Conservation (phyloP, 2,329 filamentous ascomycete genomes). For the Trichoderma harzianum region DNA sequence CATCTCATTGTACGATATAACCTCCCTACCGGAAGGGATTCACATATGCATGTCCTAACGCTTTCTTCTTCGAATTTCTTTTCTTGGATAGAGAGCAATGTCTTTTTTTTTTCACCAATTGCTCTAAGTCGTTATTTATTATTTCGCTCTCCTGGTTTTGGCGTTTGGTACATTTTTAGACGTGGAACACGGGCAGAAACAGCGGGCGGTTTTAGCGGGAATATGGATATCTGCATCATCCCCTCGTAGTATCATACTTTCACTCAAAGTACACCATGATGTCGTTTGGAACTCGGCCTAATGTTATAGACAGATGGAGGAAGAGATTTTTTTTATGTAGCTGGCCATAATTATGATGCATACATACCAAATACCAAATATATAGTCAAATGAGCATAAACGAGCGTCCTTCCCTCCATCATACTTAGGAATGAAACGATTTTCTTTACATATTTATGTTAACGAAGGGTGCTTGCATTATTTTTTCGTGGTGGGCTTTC, state of each 20-base stretch:
- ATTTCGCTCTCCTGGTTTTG: neutral
- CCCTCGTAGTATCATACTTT: conserved; percentile 5
- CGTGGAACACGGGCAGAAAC: conserved; percentile 4
- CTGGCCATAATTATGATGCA: conserved; percentile 7
- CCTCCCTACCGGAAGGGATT: neutral
- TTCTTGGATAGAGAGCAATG: conserved; percentile 1
- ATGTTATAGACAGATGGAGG: conserved; percentile 1
- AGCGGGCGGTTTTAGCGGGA: conserved; percentile 13
- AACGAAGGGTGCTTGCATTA: neutral
- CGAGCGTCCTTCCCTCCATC: neutral
- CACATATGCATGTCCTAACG: conserved; percentile 1
- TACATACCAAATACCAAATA: neutral
- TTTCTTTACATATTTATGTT: neutral
- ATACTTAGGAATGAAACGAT: neutral
- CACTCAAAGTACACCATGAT: neutral
- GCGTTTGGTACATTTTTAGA: conserved; percentile 17
- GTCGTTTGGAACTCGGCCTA: neutral
- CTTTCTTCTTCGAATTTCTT: neutral
- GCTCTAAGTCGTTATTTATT: neutral
- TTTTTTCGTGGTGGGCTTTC: neutral
- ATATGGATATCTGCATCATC: conserved; percentile 12
- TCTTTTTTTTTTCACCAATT: neutral
- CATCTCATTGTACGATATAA: conserved; percentile 16
- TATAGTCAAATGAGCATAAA: neutral
- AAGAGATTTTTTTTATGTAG: neutral